Evolutionary conservation across 176 grass and related monocot species (phyloP).

Genomic region (Triticum turgidum): DNA sequence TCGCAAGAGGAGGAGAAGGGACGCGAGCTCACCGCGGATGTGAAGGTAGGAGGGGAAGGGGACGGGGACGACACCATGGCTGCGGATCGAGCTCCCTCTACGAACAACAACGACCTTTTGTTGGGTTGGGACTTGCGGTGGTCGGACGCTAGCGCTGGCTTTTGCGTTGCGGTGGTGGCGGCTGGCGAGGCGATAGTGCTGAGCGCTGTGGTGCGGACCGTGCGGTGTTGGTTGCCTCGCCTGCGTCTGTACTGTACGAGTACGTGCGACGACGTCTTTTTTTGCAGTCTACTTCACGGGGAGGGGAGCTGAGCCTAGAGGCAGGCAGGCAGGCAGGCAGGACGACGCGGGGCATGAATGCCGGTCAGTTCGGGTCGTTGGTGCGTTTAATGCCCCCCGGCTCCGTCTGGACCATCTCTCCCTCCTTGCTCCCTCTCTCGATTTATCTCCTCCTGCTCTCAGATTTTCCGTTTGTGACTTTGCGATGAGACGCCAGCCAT

Average conservation of each 20-base stretch:
- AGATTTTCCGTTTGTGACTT: neutral
- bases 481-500: neutral
- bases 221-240: neutral
- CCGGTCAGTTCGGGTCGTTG: constrained; percentile 42
- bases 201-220: neutral
- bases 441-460: neutral
- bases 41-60: constrained; percentile 31
- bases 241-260: neutral
- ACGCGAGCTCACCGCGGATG: constrained; percentile 40
- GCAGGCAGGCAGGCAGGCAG: neutral
- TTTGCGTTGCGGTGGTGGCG: constrained; percentile 22
- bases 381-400: constrained; percentile 21
- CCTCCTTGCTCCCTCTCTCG: neutral
- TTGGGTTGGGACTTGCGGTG: neutral
- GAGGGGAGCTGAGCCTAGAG: neutral
- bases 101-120: no score
- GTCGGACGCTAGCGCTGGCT: constrained; percentile 4
- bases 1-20: neutral
- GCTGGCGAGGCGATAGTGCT: constrained; percentile 19
- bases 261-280: constrained; percentile 23
- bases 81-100: neutral
- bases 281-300: constrained; percentile 42
- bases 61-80: constrained; percentile 56
- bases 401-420: neutral
- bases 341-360: constrained; percentile 44